phyloP scores from a whole-genome alignment of 2,329 filamentous ascomycete genomes.

The Calonectria honghensis region DNA sequence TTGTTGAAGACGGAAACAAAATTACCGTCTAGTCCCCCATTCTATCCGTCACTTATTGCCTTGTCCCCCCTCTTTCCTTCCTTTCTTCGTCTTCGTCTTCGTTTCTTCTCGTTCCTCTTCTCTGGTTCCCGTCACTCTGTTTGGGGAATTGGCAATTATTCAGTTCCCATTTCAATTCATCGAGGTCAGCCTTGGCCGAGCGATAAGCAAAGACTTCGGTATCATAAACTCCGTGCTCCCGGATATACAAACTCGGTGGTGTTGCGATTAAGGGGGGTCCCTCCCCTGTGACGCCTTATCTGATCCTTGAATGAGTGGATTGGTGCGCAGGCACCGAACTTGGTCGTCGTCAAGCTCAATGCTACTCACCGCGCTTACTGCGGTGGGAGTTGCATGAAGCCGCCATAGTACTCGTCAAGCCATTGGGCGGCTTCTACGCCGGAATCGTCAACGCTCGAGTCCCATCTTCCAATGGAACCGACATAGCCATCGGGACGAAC shows the following conservation, averaged over 20 bases:
- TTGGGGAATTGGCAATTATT: slow-evolving; percentile 40
- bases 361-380: slow-evolving; percentile 41
- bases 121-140: slow-evolving; percentile 32
- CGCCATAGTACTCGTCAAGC: slow-evolving; percentile 73
- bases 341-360: slow-evolving; percentile 49
- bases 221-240: slow-evolving; percentile 52
- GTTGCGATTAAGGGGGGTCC: slow-evolving; percentile 42
- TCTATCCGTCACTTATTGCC: slow-evolving; percentile 42
- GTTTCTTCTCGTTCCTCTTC: slow-evolving; percentile 28
- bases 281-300: slow-evolving; percentile 41
- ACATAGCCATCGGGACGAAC: slow-evolving; percentile 85
- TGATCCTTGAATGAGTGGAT: slow-evolving; percentile 37
- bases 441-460: slow-evolving; percentile 69
- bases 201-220: slow-evolving; percentile 40
- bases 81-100: slow-evolving; percentile 33
- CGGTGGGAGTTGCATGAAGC: slow-evolving; percentile 72
- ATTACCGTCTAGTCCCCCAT: slow-evolving; percentile 41
- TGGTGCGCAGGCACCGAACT: slow-evolving; percentile 39
- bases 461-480: slow-evolving; percentile 76
- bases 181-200: slow-evolving; percentile 42
- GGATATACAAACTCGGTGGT: slow-evolving; percentile 49
- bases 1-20: slow-evolving; percentile 38
- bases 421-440: slow-evolving; percentile 72
- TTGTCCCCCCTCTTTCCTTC: slow-evolving; percentile 21
- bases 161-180: slow-evolving; percentile 28